phyloP scores from a whole-genome alignment of 2,329 filamentous ascomycete species.

The Thelonectria rubi region DNA sequence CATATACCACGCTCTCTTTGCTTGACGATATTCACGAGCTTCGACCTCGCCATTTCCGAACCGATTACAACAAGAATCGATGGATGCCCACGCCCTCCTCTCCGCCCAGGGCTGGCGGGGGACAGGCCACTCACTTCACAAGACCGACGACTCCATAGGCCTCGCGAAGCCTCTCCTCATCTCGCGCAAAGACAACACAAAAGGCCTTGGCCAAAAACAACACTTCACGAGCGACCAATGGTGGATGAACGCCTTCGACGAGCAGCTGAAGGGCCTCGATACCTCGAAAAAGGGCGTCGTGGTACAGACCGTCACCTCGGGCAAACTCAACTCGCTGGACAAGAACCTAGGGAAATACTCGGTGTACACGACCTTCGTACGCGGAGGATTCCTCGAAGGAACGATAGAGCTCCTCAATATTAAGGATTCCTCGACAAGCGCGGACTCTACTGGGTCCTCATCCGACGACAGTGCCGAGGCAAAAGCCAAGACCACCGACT shows the following conservation, averaged over 20 bases:
- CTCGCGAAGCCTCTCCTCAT: constrained; percentile 85
- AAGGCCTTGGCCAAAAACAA: constrained; percentile 82
- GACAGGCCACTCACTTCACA: constrained; percentile 86
- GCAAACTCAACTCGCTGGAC: constrained; percentile 65
- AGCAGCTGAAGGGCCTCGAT: constrained; percentile 83
- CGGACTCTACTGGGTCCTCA: constrained; percentile 40
- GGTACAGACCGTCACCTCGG: constrained; percentile 63
- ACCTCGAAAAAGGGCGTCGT: constrained; percentile 65
- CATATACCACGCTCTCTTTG: background rate
- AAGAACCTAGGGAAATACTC: constrained; percentile 66
- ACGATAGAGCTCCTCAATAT: constrained; percentile 60
- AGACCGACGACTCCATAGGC: constrained; percentile 75
- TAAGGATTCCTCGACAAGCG: constrained; percentile 39
- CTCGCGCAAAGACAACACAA: constrained; percentile 80
- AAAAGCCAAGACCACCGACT: constrained; percentile 33
- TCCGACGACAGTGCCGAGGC: constrained; percentile 46
- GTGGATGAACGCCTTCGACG: constrained; percentile 96
- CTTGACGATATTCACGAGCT: background rate
- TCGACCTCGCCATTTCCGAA: background rate
- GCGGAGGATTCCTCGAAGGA: constrained; percentile 79
- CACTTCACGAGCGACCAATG: constrained; percentile 82
- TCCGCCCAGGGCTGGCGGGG: constrained; percentile 90
- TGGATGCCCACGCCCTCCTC: constrained; percentile 88
- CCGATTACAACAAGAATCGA: constrained; percentile 47
- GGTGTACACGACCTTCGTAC: constrained; percentile 86